Evolutionary conservation across 441 rosid species (phyloP).

Genomic region (Croton setiger): DNA sequence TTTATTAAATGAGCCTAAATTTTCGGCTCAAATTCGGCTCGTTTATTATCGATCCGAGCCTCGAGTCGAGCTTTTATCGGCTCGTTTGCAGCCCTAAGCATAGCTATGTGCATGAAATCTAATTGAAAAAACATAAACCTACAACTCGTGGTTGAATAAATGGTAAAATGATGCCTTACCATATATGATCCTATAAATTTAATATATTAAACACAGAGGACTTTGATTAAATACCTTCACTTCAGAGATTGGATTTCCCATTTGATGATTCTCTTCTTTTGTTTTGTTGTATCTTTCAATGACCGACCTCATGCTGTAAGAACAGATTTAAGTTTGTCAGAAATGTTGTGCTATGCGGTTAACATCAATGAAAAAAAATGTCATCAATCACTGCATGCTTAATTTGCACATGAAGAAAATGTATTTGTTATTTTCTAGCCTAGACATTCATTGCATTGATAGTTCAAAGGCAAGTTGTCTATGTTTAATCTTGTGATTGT

Average conservation of each 20-base stretch:
- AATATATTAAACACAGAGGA: not conserved
- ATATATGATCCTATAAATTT: not conserved
- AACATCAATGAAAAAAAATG: not conserved
- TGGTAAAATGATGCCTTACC: not conserved
- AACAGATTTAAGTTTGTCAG: constrained; percentile 23
- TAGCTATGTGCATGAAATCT: not conserved
- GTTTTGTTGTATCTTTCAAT: constrained; percentile 76
- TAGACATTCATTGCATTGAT: not conserved
- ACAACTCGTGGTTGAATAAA: not conserved
- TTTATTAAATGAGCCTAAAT: too few relatives aligned
- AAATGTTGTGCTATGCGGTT: not conserved
- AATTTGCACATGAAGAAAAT: not conserved
- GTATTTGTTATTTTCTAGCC: not conserved
- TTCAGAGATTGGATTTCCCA: constrained; percentile 61
- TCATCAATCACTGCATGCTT: not conserved
- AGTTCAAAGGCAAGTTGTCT: constrained; percentile 7
- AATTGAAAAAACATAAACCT: too few relatives aligned
- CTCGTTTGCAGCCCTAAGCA: too few relatives aligned
- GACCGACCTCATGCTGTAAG: constrained; percentile 70
- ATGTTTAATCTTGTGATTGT: not conserved
- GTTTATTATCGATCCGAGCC: too few relatives aligned
- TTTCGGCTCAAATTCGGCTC: too few relatives aligned
- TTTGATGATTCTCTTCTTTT: constrained; percentile 66
- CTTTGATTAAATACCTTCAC: constrained; percentile 39
- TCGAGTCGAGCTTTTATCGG: too few relatives aligned